Evolutionary conservation across 2,329 filamentous ascomycete genomes (phyloP), one percentile per base, ranked within the genome.

Genomic region (Rhynchosporium graminicola): DNA sequence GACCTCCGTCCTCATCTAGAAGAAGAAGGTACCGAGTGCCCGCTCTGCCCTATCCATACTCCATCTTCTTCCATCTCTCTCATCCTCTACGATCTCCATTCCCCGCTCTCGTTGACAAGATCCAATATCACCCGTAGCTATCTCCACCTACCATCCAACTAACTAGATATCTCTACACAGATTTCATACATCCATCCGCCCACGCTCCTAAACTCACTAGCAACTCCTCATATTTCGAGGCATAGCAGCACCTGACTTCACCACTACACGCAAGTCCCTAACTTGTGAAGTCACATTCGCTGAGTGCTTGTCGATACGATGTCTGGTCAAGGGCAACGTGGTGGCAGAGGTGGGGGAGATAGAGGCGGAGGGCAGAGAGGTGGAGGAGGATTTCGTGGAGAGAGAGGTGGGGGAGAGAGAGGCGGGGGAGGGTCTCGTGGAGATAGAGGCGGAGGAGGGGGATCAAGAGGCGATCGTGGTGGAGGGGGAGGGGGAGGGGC

Each of bases 391-490:
- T 38, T 33, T 50, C 69, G 69, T 3, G 56, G 60, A 20, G 57
- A 62, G 46, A 69, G 72, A 29, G 68, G 71, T 50, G 65, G 72
- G 26, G 67, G 73, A 46, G 68, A 71, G 50, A 72, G 73, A 28
- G 59, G 61, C 42, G 47, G 60, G 33, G 10, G 60, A 43, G 58
- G 59, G 3, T 58, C 20, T n/a, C 20, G 20, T 47, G 67, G 67
- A 60, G 70, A 61, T 56, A 70, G 73, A 48, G 72, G 74, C 31
- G 62, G 73, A 54, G 69, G 74, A 31, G 71, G 74, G 28, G 69
- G 73, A 29, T 20, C 20, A 20, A 20, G 20, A 20, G 20, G 20
- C 20, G 20, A 20, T 20, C 20, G 20, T 20, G 67, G 70, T 47
- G 63, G 72, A 20, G 68, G 73, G 42, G 68, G 6, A 54, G 69